Conservation (phyloP, 176 grass and related monocot genomes). For the Oryza coarctata region DNA sequence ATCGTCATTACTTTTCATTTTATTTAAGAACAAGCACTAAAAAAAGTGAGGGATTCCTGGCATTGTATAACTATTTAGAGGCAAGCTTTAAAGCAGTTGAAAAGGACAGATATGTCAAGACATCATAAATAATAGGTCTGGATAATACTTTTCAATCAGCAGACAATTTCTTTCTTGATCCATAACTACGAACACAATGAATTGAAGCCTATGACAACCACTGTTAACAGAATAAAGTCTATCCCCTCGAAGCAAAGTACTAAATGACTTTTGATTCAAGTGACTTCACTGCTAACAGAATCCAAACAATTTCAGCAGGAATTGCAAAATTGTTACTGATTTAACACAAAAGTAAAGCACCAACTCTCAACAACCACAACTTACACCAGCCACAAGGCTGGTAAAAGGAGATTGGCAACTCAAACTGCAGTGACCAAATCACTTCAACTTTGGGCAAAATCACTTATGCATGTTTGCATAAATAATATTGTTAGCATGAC, state of each 20-base stretch:
- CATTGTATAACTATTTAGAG: too few relatives aligned
- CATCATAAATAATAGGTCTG: neutral
- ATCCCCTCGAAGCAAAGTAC: neutral
- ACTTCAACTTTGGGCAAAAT: neutral
- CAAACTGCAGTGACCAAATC: neutral
- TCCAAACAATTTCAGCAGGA: neutral
- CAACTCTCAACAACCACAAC: neutral
- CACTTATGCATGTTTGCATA: neutral
- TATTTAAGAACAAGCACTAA: neutral
- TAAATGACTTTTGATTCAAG: slow-evolving; percentile 29
- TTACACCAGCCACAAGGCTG: neutral
- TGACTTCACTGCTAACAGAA: slow-evolving; percentile 1
- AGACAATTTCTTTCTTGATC: neutral
- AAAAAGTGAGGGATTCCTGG: neutral
- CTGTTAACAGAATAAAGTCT: slow-evolving; percentile 25
- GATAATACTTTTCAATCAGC: slow-evolving; percentile 9
- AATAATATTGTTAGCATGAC: neutral
- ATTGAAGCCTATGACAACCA: slow-evolving; percentile 22
- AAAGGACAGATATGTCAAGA: neutral
- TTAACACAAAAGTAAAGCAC: neutral
- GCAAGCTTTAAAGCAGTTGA: slow-evolving; percentile 1
- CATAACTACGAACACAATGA: slow-evolving; percentile 13
- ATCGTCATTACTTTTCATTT: neutral
- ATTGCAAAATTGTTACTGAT: neutral
- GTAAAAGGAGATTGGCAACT: neutral